Conservation (phyloP, 2,329 filamentous ascomycete genomes). For the Apiospora sp. region DNA sequence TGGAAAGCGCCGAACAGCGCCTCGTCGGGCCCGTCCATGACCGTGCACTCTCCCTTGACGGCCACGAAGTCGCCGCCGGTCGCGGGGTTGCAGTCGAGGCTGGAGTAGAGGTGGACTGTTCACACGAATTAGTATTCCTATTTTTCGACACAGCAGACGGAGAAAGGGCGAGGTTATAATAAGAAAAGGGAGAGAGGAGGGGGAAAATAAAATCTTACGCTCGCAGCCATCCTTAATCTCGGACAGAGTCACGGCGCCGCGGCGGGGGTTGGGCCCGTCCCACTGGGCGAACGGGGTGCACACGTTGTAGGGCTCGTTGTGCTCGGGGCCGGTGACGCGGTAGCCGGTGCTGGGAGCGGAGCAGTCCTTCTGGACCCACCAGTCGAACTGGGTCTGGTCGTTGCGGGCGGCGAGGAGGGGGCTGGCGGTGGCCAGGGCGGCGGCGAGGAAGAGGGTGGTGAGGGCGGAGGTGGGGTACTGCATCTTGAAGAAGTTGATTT, state of each 20-base stretch:
- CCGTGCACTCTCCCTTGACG: neutral
- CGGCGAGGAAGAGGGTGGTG: neutral
- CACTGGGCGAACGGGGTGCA: too few species aligned
- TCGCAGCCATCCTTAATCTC: too few species aligned
- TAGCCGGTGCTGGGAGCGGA: neutral
- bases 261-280: too few species aligned
- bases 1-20: neutral
- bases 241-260: too few species aligned
- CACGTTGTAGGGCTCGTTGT: neutral
- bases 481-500: neutral
- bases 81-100: neutral
- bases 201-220: too few species aligned
- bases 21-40: neutral
- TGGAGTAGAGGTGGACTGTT: neutral
- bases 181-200: too few species aligned
- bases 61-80: neutral
- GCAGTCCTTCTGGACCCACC: neutral
- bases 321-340: neutral
- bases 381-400: neutral
- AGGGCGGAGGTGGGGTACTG: neutral
- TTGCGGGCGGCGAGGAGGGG: neutral
- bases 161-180: too few species aligned
- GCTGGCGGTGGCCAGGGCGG: neutral
- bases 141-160: too few species aligned
- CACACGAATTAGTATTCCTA: too few species aligned